phyloP scores from a whole-genome alignment of 768 basidiomycete genomes.

The Russula brevipes region DNA sequence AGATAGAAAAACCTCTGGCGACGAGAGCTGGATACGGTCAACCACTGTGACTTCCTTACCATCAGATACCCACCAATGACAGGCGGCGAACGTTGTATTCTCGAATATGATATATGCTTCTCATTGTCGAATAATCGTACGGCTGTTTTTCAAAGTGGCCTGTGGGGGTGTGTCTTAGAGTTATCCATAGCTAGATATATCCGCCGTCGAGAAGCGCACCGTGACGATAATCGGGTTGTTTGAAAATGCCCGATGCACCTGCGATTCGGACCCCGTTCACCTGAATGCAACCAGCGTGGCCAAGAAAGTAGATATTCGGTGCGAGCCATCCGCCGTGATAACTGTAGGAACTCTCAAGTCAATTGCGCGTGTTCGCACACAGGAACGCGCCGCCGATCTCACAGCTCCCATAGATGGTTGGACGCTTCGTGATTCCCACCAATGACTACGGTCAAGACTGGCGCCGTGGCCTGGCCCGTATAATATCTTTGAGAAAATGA shows the following conservation, averaged over 20 bases:
- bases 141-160: constrained; percentile 81
- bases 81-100: constrained; percentile 78
- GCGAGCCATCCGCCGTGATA: constrained; percentile 98
- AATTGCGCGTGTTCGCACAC: constrained; percentile 12
- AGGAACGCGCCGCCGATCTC: constrained; percentile 31
- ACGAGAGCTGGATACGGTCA: constrained; percentile 42
- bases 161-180: constrained; percentile 28
- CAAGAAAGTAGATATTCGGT: constrained; percentile 94
- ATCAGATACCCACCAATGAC: constrained; percentile 49
- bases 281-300: constrained; percentile 81
- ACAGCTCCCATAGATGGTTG: constrained; percentile 96
- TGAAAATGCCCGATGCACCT: constrained; percentile 92
- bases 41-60: background rate
- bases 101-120: constrained; percentile 88
- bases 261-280: constrained; percentile 86
- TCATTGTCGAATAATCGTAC: constrained; percentile 63
- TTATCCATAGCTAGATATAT: constrained; percentile 18
- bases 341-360: constrained; percentile 37
- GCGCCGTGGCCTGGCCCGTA: constrained; percentile 36
- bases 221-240: constrained; percentile 61
- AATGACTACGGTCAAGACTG: constrained; percentile 86
- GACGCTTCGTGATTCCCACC: constrained; percentile 98
- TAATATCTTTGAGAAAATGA: constrained; percentile 48
- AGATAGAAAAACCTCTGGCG: constrained; percentile 76
- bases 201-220: constrained; percentile 38